These are phyloP conservation scores for Mucor indicus DNA, from an alignment of 371 early-diverging fungal genomes.

Conservation along the genomic window DNA sequence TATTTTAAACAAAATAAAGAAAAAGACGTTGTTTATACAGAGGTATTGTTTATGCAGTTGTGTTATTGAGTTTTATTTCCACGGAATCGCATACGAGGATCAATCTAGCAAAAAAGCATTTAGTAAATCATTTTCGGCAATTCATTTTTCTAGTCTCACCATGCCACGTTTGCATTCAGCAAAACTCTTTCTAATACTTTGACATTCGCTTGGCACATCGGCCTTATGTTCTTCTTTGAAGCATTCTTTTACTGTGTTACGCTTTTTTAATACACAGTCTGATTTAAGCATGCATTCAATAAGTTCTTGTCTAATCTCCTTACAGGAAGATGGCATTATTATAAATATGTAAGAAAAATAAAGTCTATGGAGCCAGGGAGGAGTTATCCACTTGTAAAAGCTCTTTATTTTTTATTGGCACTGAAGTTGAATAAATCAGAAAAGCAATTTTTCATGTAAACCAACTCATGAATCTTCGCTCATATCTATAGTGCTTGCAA, in stretches of 20 bases:
- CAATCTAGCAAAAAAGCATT: slow-evolving; percentile 26
- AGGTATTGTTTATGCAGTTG: neutral
- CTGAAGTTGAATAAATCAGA: too few relatives aligned
- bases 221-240: slow-evolving; percentile 58
- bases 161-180: slow-evolving; percentile 72
- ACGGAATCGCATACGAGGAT: slow-evolving; percentile 50
- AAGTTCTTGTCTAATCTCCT: slow-evolving; percentile 67
- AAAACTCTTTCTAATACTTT: slow-evolving; percentile 62
- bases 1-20: too few relatives aligned
- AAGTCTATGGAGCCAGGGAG: too few relatives aligned
- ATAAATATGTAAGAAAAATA: too few relatives aligned
- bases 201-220: slow-evolving; percentile 63
- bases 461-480: too few relatives aligned
- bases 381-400: too few relatives aligned
- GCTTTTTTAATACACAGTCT: slow-evolving; percentile 65
- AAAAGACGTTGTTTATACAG: neutral
- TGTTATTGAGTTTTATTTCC: slow-evolving; percentile 42
- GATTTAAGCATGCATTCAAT: slow-evolving; percentile 73
- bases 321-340: slow-evolving; percentile 63
- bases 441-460: too few relatives aligned
- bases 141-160: slow-evolving; percentile 31
- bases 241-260: slow-evolving; percentile 65
- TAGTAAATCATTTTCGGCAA: neutral
- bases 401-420: too few relatives aligned
- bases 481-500: too few relatives aligned